A percentile compares a stretch with the other conserved stretches of the same genome.
phyloP scores from a whole-genome alignment of 306 rosid genomes.

The Benincasa hispida region DNA sequence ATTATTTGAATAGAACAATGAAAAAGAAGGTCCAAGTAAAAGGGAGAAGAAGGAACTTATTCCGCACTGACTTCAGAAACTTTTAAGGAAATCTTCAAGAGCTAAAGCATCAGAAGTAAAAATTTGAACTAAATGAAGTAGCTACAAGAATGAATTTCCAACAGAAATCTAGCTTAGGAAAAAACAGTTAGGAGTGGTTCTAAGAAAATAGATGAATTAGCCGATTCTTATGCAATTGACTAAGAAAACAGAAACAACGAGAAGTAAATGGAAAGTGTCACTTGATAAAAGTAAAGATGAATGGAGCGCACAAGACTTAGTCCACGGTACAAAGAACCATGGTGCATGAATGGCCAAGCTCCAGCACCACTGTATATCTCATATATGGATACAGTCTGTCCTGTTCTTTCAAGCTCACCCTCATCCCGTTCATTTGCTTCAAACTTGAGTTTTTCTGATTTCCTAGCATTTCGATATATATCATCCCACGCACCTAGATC shows the following conservation, averaged over 20 bases:
- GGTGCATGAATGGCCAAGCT: slow-evolving; percentile 87
- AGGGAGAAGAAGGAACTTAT: not conserved
- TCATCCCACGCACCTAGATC: slow-evolving; percentile 66
- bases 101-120: not conserved
- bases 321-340: slow-evolving; percentile 92
- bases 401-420: slow-evolving; percentile 95
- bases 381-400: slow-evolving; percentile 79
- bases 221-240: not conserved
- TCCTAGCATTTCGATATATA: slow-evolving; percentile 77
- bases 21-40: not conserved
- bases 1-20: not conserved
- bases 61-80: not conserved
- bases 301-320: slow-evolving; percentile 75
- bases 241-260: slow-evolving; percentile 1
- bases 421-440: slow-evolving; percentile 96
- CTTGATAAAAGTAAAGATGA: not conserved
- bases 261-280: not conserved
- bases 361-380: slow-evolving; percentile 85
- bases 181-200: not conserved
- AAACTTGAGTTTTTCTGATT: slow-evolving; percentile 75
- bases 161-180: not conserved
- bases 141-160: not conserved
- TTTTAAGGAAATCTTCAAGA: not conserved
- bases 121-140: not conserved
- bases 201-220: not conserved